phyloP scores from a whole-genome alignment of 148 eudicot genomes.

The Hydrangea macrophylla region DNA sequence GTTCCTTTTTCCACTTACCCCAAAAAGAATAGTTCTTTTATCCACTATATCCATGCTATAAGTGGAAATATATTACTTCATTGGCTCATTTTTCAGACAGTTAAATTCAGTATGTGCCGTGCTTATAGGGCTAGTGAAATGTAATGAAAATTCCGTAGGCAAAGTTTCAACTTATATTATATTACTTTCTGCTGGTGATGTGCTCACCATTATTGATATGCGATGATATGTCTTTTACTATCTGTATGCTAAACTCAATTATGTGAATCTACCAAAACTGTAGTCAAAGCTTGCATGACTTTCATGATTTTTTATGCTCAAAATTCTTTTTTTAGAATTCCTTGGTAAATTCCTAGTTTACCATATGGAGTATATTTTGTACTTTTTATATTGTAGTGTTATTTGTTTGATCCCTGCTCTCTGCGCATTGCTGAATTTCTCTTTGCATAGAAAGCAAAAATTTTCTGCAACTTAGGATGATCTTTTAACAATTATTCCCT shows the following conservation, averaged over 20 bases:
- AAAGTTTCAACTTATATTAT: neutral
- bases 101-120: neutral
- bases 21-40: neutral
- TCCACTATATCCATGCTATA: neutral
- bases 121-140: neutral
- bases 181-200: constrained; percentile 7
- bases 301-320: constrained; percentile 1
- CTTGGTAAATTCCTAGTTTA: neutral
- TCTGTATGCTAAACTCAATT: neutral
- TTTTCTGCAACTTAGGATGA: neutral
- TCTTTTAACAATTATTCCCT: neutral
- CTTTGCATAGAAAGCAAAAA: neutral
- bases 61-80: neutral
- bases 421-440: neutral
- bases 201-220: neutral
- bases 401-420: neutral
- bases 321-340: neutral
- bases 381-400: neutral
- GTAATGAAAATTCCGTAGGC: no score
- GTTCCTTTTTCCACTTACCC: neutral
- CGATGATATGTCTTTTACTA: neutral
- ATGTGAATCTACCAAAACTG: neutral
- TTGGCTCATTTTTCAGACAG: neutral
- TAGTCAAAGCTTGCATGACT: neutral
- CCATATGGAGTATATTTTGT: neutral